Evolutionary conservation across 177 flowering plant species (phyloP).

Genomic region (Vitis hybrid): DNA sequence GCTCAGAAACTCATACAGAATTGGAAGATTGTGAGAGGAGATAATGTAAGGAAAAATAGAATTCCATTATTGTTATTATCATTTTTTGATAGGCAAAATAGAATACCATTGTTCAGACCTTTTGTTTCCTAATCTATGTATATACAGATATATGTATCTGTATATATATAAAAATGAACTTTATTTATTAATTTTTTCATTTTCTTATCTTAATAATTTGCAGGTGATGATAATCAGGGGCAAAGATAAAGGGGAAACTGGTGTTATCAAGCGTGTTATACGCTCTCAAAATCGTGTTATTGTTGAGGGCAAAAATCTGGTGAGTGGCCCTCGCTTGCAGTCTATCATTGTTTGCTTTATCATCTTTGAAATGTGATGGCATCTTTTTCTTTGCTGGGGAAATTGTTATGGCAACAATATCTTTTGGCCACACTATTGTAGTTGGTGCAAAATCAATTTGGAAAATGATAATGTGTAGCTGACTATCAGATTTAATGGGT

Average conservation of each 20-base stretch:
- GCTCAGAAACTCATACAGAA: slow-evolving; percentile 83
- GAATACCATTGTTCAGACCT: neutral
- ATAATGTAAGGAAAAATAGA: slow-evolving; percentile 52
- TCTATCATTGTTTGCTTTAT: neutral
- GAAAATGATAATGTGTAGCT: too few species aligned
- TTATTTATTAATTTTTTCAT: neutral
- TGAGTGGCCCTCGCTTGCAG: slow-evolving; percentile 21
- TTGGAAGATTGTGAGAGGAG: slow-evolving; percentile 91
- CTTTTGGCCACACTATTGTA: too few species aligned
- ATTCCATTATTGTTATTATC: neutral
- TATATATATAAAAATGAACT: neutral
- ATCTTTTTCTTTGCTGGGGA: too few species aligned
- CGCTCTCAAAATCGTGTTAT: slow-evolving; percentile 95
- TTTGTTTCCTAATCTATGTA: neutral
- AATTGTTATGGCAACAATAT: too few species aligned
- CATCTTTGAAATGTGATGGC: too few species aligned
- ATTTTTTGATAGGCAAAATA: neutral
- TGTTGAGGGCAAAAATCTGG: slow-evolving; percentile 94
- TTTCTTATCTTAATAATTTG: neutral
- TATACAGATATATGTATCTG: too few species aligned
- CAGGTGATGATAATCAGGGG: slow-evolving; percentile 95
- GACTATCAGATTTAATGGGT: too few species aligned
- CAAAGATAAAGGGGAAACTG: slow-evolving; percentile 86
- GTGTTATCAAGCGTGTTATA: slow-evolving; percentile 83
- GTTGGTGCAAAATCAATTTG: too few species aligned